Evolutionary conservation across 2,329 filamentous ascomycete species (phyloP), one percentile per base, ranked within the genome.

Genomic region (Chlorencoelia australis): DNA sequence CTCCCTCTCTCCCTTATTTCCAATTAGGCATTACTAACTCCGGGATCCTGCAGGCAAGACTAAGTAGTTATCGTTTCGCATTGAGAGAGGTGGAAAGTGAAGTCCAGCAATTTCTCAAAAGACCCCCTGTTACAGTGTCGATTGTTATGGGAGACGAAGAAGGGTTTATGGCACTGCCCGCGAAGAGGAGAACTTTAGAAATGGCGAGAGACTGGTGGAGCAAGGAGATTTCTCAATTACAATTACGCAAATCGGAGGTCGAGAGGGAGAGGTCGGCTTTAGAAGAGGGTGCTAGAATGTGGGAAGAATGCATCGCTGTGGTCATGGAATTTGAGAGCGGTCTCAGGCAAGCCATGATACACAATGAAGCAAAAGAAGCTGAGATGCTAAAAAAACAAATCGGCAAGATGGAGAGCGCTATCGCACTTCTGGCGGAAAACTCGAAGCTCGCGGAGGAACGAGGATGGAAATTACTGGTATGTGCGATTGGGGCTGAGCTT

Each of bases 151-250:
- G 41, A 3, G 45, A 40, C 6, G 62, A 67, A 24, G 48, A 50
- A 20, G 43, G 46, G 2, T 83, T 83, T 36, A 53, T 79, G 22
- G 63, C 66, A 2, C 61, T 86, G 6, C 71, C 75, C 1, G 68
- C 75, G 0, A 73, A 79, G 47, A 68, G 79, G 13, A 66, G 82
- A 30, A 87, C 81, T 0, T 54, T 79, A 2, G 73, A 73, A 10
- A 79, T 87, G 76, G 82, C 81, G 0, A 73, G 67, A 41, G 69
- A 77, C 10, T 82, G 81, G 68, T 87, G 79, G 75, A 67, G 73
- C 36, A 68, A 69, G 5, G 80, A 87, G 46, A 63, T 78, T 2
- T 59, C 59, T 1, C 59, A 71, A 0, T 60, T 82, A 2, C 62
- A 75, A 33, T 60, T 63, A 29, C 70, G 71, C 40, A 73, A 71